phyloP scores from a whole-genome alignment of 164 flowering plant species.

The Piper betle region DNA sequence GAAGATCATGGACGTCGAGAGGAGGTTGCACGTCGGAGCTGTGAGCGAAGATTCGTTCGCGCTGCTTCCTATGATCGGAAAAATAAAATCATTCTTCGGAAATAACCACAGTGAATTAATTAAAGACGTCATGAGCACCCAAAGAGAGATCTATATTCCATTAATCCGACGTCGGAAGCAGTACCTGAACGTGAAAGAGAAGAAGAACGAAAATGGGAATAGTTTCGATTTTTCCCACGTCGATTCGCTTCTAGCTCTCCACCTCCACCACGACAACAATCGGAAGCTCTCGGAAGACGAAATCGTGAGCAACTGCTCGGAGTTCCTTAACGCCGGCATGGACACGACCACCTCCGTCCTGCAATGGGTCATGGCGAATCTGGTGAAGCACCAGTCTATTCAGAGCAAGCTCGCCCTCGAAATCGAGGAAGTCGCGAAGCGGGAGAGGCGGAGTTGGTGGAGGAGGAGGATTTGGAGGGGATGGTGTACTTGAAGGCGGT shows the following conservation, averaged over 20 bases:
- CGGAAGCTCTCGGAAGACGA: conserved; percentile 22
- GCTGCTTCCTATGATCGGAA: conserved; percentile 19
- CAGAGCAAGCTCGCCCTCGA: conserved; percentile 3
- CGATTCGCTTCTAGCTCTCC: conserved; percentile 8
- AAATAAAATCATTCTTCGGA: conserved; percentile 11
- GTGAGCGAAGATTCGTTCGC: conserved; percentile 6
- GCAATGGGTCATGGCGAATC: conserved; percentile 27
- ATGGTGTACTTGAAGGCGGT: conserved; percentile 25
- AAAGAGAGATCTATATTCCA: conserved; percentile 8
- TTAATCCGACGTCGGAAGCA: background rate
- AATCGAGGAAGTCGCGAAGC: background rate
- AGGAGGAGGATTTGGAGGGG: conserved; percentile 22
- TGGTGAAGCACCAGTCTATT: conserved; percentile 11
- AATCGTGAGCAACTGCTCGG: conserved; percentile 22
- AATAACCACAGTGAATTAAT: conserved; percentile 8
- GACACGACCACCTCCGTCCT: conserved; percentile 21
- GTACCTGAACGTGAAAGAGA: background rate
- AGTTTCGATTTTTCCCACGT: conserved; percentile 3
- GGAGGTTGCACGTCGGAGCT: conserved; percentile 2
- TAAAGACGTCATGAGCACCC: conserved; percentile 12
- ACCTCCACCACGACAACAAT: conserved; percentile 15
- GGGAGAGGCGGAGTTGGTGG: background rate
- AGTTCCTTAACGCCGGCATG: conserved; percentile 24
- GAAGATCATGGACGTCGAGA: conserved; percentile 12
- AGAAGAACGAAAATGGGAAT: background rate